These are phyloP conservation scores for Rhynchosporium graminicola DNA, from an alignment of 2,329 filamentous ascomycete species.

Conservation along the genomic window DNA sequence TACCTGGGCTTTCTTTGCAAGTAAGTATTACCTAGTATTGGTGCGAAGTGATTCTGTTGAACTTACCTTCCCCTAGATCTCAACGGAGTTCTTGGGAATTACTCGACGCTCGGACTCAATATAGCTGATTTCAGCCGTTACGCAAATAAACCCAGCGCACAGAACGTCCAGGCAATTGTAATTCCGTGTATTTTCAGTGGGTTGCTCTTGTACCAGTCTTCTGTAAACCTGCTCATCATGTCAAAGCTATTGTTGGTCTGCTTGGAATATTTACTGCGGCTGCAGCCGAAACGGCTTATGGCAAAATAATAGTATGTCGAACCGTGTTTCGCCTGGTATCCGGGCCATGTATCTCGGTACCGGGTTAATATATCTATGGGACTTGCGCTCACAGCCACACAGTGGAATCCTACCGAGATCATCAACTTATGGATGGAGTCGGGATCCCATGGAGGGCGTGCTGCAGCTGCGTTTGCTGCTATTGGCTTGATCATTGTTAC, in stretches of 20 bases:
- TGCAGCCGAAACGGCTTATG: conserved; percentile 54
- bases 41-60: conserved; percentile 6
- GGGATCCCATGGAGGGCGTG: conserved; percentile 47
- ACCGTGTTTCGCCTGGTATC: no score
- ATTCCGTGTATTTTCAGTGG: conserved; percentile 36
- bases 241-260: conserved; percentile 36
- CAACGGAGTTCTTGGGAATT: conserved; percentile 27
- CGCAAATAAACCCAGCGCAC: conserved; percentile 33
- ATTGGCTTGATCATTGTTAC: conserved; percentile 56
- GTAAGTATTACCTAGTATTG: conserved; percentile 20
- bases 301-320: conserved; percentile 41
- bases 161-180: conserved; percentile 45
- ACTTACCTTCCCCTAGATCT: conserved; percentile 18
- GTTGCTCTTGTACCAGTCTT: no score
- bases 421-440: conserved; percentile 46
- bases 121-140: conserved; percentile 43
- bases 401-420: conserved; percentile 53
- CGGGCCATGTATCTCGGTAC: no score
- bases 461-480: conserved; percentile 51
- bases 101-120: conserved; percentile 40
- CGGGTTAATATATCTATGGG: no score
- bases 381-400: no score
- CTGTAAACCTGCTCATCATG: no score
- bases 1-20: conserved; percentile 27
- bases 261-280: conserved; percentile 61